A percentile compares a stretch with the other conserved stretches of the same genome.
These are phyloP conservation scores for Metarhizium brunneum DNA, from an alignment of 2,329 filamentous ascomycete species.

Conservation along the genomic window DNA sequence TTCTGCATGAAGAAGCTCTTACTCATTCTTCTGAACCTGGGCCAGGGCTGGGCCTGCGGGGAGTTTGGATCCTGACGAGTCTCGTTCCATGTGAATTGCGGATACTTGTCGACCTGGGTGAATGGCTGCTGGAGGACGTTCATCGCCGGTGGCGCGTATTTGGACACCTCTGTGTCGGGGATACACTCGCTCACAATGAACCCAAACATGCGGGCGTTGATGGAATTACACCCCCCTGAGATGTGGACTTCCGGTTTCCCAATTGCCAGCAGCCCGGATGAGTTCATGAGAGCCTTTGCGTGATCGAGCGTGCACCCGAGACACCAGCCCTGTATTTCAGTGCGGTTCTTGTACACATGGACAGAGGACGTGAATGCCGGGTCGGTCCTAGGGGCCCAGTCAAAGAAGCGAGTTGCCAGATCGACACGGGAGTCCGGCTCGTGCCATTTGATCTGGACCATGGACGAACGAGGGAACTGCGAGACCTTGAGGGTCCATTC, in stretches of 20 bases:
- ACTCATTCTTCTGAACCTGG: conserved; percentile 5
- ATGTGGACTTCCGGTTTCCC: conserved; percentile 7
- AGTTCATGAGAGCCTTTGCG: conserved; percentile 3
- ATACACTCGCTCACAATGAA: conserved; percentile 6
- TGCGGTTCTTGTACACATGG: neutral
- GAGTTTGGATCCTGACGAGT: neutral
- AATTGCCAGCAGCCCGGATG: conserved; percentile 6
- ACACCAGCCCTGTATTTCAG: conserved; percentile 8
- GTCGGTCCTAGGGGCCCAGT: conserved; percentile 4
- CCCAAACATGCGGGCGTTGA: conserved; percentile 8
- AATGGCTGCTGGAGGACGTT: conserved; percentile 9
- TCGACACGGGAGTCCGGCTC: neutral
- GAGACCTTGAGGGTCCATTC: conserved; percentile 11
- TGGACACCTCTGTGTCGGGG: conserved; percentile 5
- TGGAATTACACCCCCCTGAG: conserved; percentile 8
- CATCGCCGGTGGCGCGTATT: neutral
- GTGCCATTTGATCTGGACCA: conserved; percentile 4
- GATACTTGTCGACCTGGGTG: neutral
- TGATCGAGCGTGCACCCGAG: conserved; percentile 1
- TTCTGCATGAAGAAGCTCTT: conserved; percentile 10
- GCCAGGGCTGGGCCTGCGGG: conserved; percentile 5
- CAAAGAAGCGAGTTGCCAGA: conserved; percentile 8
- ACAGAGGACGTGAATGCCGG: too few relatives aligned
- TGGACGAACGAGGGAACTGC: conserved; percentile 9
- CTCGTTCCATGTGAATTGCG: conserved; percentile 1